Evolutionary conservation across 2,329 filamentous ascomycete species (phyloP).

Genomic region (Colletotrichum sp.): DNA sequence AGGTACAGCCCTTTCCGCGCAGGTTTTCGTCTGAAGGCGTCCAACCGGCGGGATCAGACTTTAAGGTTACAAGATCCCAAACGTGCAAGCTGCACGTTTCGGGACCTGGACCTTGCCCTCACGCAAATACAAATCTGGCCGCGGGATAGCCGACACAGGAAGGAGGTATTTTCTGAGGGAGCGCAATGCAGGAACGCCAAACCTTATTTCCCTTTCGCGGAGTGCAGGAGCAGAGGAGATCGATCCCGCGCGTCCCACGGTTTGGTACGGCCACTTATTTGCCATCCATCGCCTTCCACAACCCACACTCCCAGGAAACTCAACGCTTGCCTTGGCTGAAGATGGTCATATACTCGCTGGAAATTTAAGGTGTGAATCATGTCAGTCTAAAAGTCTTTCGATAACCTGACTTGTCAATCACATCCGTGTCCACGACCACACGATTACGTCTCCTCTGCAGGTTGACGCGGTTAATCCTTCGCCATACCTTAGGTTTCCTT

Average conservation of each 20-base stretch:
- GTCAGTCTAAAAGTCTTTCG: neutral
- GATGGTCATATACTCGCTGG: neutral
- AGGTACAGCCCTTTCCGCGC: neutral
- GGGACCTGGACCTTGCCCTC: neutral
- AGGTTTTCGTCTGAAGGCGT: neutral
- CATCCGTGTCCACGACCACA: neutral
- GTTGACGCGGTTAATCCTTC: neutral
- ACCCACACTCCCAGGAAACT: neutral
- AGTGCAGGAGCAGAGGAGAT: neutral
- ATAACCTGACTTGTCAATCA: neutral
- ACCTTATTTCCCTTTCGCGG: neutral
- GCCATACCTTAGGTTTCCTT: neutral
- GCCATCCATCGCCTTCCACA: neutral
- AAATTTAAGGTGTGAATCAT: neutral
- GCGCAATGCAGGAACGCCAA: neutral
- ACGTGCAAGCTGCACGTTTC: constrained; percentile 11
- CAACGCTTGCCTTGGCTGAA: neutral
- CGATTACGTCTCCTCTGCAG: neutral
- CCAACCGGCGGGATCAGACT: neutral
- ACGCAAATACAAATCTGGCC: neutral
- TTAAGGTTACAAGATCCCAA: constrained; percentile 9
- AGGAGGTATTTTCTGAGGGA: neutral
- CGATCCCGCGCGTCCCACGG: neutral
- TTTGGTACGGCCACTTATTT: neutral
- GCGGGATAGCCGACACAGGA: neutral